Conservation (phyloP, 768 basidiomycete species). For the Candolleomyces efflorescens region DNA sequence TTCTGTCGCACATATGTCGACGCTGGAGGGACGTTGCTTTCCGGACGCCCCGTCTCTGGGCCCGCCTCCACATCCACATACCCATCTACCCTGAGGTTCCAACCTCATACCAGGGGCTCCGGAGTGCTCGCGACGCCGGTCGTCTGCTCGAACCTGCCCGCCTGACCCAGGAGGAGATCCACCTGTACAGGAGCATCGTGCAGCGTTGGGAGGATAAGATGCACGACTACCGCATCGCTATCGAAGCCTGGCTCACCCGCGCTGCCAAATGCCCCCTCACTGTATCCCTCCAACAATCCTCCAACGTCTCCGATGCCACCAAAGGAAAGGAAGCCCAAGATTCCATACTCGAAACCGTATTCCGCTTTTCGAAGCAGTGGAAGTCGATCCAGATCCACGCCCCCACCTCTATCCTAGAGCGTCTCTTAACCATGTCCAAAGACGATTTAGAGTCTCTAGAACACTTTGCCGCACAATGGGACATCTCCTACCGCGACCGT, state of each 20-base stretch:
- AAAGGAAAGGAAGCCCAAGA: not conserved
- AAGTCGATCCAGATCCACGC: constrained; percentile 3
- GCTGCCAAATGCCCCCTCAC: constrained; percentile 1
- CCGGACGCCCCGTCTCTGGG: not conserved
- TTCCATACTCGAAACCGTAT: not conserved
- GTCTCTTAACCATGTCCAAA: not conserved
- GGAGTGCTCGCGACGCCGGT: not conserved
- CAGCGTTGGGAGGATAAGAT: constrained; percentile 2
- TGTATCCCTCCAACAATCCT: constrained; percentile 2
- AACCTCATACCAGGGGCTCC: not conserved
- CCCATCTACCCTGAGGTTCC: not conserved
- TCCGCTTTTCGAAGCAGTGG: not conserved
- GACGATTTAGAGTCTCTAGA: not conserved
- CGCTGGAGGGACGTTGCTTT: not conserved
- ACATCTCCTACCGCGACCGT: not conserved
- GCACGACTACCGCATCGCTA: not conserved
- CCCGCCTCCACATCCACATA: not conserved
- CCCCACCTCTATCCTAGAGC: not conserved
- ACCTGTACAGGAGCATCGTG: not conserved
- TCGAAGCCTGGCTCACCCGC: not conserved
- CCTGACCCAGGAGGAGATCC: not conserved
- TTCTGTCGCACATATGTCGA: not conserved
- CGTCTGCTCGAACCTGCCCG: not conserved
- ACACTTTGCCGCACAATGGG: constrained; percentile 4
- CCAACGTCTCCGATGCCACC: constrained; percentile 1